These are phyloP conservation scores for Zymoseptoria brevis DNA, from an alignment of 2,329 filamentous ascomycete species.

Conservation along the genomic window DNA sequence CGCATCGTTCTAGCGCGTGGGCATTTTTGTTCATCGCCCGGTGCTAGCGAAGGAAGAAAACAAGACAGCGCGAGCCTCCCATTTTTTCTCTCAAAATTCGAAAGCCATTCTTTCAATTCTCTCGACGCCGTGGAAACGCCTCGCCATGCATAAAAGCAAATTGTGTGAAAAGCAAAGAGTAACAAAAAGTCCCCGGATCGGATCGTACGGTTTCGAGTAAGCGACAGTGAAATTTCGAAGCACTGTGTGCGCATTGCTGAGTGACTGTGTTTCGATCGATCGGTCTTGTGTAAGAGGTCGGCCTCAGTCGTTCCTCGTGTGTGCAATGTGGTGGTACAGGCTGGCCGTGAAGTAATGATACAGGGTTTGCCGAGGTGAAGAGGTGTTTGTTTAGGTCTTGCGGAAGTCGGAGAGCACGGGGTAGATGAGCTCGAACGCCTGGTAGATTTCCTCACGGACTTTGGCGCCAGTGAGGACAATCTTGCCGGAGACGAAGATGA, in stretches of 20 bases:
- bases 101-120: not conserved
- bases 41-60: not conserved
- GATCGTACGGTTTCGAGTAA: not conserved
- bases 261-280: constrained; percentile 3
- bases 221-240: not conserved
- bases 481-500: constrained; percentile 95
- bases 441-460: constrained; percentile 95
- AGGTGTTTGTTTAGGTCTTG: constrained; percentile 12
- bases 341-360: constrained; percentile 20
- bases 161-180: constrained; percentile 10
- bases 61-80: not conserved
- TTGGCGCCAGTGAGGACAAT: constrained; percentile 97
- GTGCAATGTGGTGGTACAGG: constrained; percentile 22
- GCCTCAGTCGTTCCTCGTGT: constrained; percentile 22
- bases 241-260: not conserved
- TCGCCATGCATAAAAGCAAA: constrained; percentile 24
- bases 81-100: not conserved
- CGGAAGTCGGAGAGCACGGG: constrained; percentile 50
- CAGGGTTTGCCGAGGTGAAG: constrained; percentile 17
- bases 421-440: constrained; percentile 95
- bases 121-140: constrained; percentile 21
- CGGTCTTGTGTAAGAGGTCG: constrained; percentile 15
- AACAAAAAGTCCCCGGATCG: constrained; percentile 2
- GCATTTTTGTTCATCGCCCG: not conserved
- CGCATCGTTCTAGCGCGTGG: not conserved